These are phyloP conservation scores for Aspergillus conjunctus DNA, from an alignment of 495 filamentous ascomycete species.

Conservation along the genomic window DNA sequence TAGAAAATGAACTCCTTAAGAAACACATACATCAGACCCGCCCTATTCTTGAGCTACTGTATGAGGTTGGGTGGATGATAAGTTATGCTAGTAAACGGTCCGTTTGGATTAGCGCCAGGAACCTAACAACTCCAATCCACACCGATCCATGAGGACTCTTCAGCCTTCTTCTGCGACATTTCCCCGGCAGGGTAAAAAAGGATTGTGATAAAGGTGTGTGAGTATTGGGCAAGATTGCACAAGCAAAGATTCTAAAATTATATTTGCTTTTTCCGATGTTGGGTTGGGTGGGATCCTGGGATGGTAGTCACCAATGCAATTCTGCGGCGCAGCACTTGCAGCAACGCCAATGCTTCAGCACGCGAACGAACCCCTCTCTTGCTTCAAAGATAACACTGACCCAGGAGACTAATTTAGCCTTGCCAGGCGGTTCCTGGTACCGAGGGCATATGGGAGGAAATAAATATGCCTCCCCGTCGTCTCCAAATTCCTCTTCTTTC, in stretches of 20 bases:
- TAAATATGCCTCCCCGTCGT: neutral
- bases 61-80: neutral
- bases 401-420: neutral
- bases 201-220: neutral
- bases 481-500: neutral
- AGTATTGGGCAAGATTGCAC: neutral
- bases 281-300: neutral
- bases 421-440: neutral
- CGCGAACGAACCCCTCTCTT: neutral
- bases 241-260: neutral
- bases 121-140: neutral
- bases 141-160: neutral
- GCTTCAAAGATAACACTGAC: neutral
- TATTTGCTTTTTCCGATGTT: neutral
- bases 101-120: neutral
- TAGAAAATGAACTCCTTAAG: neutral
- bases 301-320: neutral
- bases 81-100: neutral
- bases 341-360: neutral
- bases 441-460: neutral
- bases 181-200: neutral
- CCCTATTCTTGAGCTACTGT: neutral
- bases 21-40: neutral
- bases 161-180: neutral
- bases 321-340: conserved; percentile 2